Evolutionary conservation across 768 basidiomycete genomes (phyloP).

Genomic region (Mycena polygramma): DNA sequence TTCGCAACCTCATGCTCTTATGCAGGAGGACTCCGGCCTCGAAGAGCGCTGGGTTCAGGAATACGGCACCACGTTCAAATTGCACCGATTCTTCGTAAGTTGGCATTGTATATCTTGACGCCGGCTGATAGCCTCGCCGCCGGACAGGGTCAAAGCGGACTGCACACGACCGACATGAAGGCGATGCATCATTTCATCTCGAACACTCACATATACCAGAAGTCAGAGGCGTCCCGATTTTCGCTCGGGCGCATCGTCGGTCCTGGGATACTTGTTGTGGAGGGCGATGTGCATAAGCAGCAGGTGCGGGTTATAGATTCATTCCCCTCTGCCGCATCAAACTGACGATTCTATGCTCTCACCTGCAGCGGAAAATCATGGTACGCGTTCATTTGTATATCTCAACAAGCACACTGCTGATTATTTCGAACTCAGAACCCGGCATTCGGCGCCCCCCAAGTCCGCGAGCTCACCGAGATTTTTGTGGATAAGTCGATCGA

Average conservation of each 20-base stretch:
- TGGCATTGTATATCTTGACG: neutral
- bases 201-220: conserved; percentile 25
- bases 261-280: conserved; percentile 47
- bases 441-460: conserved; percentile 72
- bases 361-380: conserved; percentile 43
- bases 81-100: conserved; percentile 4
- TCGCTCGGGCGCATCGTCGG: conserved; percentile 23
- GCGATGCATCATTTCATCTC: conserved; percentile 29
- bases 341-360: neutral
- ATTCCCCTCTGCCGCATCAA: too few species aligned
- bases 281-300: conserved; percentile 41
- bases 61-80: conserved; percentile 11
- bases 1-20: neutral
- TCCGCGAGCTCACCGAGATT: conserved; percentile 62
- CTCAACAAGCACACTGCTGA: neutral
- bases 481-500: conserved; percentile 65
- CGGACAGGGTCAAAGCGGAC: neutral
- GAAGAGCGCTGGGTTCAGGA: conserved; percentile 8
- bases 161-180: conserved; percentile 20
- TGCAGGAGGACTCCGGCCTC: conserved; percentile 4
- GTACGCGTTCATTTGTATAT: conserved; percentile 6
- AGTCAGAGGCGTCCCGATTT: conserved; percentile 5
- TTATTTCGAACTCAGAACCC: conserved; percentile 60
- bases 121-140: neutral
- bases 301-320: conserved; percentile 22